These are phyloP conservation scores for Tilletiaria anomala DNA, from an alignment of 1,284 basidiomycete species.

Conservation along the genomic window DNA sequence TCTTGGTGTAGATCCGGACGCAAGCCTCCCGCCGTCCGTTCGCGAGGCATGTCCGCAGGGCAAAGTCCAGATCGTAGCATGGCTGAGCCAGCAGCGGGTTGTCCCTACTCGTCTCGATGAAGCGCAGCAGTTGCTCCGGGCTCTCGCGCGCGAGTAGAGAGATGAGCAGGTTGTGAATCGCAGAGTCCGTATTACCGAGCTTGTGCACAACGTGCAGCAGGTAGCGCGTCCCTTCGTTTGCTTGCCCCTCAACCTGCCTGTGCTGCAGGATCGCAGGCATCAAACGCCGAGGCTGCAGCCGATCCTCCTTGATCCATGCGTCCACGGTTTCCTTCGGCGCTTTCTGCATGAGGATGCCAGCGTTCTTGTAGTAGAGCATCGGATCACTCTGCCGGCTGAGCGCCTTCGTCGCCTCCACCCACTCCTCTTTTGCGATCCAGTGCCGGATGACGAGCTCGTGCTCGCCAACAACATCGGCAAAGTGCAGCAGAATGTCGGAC, in stretches of 20 bases:
- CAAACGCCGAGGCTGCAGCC: conserved; percentile 66
- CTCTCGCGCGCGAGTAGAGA: conserved; percentile 57
- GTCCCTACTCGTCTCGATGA: conserved; percentile 51
- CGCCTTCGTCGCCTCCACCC: conserved; percentile 74
- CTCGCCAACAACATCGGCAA: conserved; percentile 68
- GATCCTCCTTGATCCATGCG: conserved; percentile 69
- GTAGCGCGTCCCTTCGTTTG: conserved; percentile 75
- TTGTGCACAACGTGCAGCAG: conserved; percentile 70
- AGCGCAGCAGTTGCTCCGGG: conserved; percentile 52
- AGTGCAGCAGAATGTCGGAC: conserved; percentile 80
- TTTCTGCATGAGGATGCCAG: conserved; percentile 70
- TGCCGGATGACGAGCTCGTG: conserved; percentile 74
- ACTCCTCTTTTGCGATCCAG: conserved; percentile 79
- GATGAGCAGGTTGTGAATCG: conserved; percentile 83
- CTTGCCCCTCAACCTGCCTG: conserved; percentile 40
- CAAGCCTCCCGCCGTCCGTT: conserved; percentile 71
- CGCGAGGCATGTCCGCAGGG: conserved; percentile 65
- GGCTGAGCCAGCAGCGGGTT: conserved; percentile 71
- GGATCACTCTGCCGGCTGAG: conserved; percentile 59
- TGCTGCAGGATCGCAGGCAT: conserved; percentile 77
- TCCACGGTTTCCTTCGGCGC: conserved; percentile 78
- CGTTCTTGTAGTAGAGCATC: conserved; percentile 88
- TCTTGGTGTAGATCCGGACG: conserved; percentile 92
- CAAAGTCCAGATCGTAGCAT: conserved; percentile 94
- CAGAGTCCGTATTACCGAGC: conserved; percentile 62